Conservation (phyloP, 2,329 filamentous ascomycete species). For the Colletotrichum magnum region DNA sequence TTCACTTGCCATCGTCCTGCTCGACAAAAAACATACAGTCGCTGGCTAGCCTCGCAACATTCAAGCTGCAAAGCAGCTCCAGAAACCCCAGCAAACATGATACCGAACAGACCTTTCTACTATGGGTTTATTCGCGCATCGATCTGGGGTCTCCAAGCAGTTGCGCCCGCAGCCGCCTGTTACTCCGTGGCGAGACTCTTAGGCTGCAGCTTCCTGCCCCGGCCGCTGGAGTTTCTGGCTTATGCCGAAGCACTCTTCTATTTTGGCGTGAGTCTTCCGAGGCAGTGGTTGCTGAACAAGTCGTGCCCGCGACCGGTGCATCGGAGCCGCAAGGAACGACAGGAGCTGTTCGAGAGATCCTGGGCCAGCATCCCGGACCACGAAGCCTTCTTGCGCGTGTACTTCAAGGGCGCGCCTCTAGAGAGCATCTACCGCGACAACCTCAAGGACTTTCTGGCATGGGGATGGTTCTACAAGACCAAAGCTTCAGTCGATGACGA, state of each 20-base stretch:
- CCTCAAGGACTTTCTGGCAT: slow-evolving; percentile 71
- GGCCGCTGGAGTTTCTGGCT: slow-evolving; percentile 1
- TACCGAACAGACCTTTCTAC: neutral
- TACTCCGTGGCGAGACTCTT: neutral
- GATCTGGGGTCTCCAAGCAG: slow-evolving; percentile 4
- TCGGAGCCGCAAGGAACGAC: neutral
- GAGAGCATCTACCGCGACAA: slow-evolving; percentile 70
- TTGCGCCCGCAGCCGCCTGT: neutral
- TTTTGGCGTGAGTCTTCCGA: slow-evolving; percentile 58
- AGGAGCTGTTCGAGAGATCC: neutral
- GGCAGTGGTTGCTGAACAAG: slow-evolving; percentile 53
- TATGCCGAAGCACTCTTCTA: slow-evolving; percentile 58
- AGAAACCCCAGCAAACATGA: neutral
- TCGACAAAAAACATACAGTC: neutral
- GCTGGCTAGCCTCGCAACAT: neutral
- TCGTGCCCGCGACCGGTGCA: neutral
- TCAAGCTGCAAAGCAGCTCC: neutral
- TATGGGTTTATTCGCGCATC: slow-evolving; percentile 3
- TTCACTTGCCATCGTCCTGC: neutral
- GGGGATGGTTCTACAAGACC: slow-evolving; percentile 65
- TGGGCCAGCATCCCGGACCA: slow-evolving; percentile 59
- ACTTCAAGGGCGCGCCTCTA: slow-evolving; percentile 68
- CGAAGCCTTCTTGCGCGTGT: slow-evolving; percentile 66
- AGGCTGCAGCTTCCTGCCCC: neutral
- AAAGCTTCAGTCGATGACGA: slow-evolving; percentile 60